These are phyloP conservation scores for Berberis thunbergii DNA, from an alignment of 164 flowering plant genomes.

Conservation along the genomic window DNA sequence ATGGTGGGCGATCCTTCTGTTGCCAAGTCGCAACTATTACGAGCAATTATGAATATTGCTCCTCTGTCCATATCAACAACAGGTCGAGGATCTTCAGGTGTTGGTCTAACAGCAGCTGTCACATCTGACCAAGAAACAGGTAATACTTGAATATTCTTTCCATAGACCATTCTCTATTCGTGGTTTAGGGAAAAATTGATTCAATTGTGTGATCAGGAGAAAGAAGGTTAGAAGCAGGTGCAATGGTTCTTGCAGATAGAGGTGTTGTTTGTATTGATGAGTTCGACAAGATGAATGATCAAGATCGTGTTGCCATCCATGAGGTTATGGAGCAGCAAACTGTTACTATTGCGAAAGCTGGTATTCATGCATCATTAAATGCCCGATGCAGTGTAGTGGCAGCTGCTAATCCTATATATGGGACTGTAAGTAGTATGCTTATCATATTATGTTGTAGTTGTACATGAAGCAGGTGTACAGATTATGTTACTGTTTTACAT, in stretches of 20 bases:
- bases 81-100: slow-evolving; percentile 99
- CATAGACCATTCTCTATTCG: neutral
- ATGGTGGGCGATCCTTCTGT: slow-evolving; percentile 99
- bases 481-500: too few relatives aligned
- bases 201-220: slow-evolving; percentile 46
- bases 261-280: slow-evolving; percentile 99
- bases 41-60: slow-evolving; percentile 98
- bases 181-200: neutral
- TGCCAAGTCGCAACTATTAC: slow-evolving; percentile 93
- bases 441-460: neutral
- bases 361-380: slow-evolving; percentile 96
- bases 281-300: slow-evolving; percentile 99
- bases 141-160: slow-evolving; percentile 12
- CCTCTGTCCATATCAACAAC: slow-evolving; percentile 99
- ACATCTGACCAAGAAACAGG: slow-evolving; percentile 99
- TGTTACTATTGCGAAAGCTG: slow-evolving; percentile 99
- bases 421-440: slow-evolving; percentile 63
- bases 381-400: slow-evolving; percentile 99
- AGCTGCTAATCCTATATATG: slow-evolving; percentile 99
- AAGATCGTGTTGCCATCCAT: slow-evolving; percentile 97
- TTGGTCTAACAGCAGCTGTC: slow-evolving; percentile 99
- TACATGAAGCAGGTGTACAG: too few relatives aligned
- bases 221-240: slow-evolving; percentile 98
- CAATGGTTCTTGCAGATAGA: slow-evolving; percentile 99
- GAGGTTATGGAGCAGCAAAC: slow-evolving; percentile 99